Evolutionary conservation across 352 stramenopile genomes (phyloP).

Genomic region (Pythium graminicola): DNA sequence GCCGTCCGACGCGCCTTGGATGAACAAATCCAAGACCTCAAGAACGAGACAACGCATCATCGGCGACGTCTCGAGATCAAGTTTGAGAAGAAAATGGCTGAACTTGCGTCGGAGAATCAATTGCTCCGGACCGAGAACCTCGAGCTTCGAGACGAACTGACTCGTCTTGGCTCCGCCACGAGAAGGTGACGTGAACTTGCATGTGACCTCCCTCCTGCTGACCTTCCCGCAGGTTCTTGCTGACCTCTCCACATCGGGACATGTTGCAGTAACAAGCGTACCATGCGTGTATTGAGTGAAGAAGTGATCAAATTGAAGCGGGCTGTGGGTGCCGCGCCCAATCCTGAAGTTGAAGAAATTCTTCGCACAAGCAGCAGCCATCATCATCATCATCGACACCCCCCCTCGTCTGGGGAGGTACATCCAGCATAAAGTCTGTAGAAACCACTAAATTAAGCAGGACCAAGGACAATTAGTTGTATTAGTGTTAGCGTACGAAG

Average conservation of each 20-base stretch:
- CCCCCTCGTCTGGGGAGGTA: conserved; percentile 11
- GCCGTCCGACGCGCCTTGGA: conserved; percentile 19
- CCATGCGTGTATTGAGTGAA: conserved; percentile 34
- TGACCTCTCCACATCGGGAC: neutral
- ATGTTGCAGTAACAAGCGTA: conserved; percentile 37
- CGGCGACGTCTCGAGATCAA: conserved; percentile 28
- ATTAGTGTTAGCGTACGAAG: neutral
- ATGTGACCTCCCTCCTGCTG: neutral
- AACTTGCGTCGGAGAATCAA: conserved; percentile 40
- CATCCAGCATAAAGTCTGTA: conserved; percentile 2
- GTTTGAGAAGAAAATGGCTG: conserved; percentile 34
- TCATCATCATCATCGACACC: neutral
- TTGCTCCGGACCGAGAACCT: conserved; percentile 34
- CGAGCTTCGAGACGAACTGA: conserved; percentile 30
- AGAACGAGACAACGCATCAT: conserved; percentile 21
- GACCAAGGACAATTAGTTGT: neutral
- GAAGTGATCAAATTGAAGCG: conserved; percentile 48
- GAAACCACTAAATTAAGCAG: conserved; percentile 3
- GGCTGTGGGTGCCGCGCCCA: conserved; percentile 13
- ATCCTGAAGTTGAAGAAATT: conserved; percentile 16
- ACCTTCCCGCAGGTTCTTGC: conserved; percentile 11
- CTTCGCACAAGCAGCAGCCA: conserved; percentile 10
- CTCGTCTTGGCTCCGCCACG: conserved; percentile 18
- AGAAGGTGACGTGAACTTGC: conserved; percentile 23
- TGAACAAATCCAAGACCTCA: conserved; percentile 25